Evolutionary conservation across 2,329 filamentous ascomycete species (phyloP).

Genomic region (Periglandula ipomoeae): DNA sequence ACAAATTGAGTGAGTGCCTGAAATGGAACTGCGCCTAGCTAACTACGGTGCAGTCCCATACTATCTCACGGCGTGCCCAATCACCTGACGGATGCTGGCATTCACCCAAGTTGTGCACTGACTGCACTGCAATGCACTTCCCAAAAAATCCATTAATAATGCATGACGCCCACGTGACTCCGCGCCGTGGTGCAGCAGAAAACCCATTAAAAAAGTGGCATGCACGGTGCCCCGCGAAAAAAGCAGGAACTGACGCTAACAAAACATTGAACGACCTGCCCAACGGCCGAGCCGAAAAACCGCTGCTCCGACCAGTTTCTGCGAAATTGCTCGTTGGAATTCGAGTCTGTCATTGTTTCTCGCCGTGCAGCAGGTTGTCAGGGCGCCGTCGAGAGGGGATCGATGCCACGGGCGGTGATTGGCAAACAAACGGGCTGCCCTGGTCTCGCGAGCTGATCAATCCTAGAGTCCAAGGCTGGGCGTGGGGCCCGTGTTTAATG

Average conservation of each 20-base stretch:
- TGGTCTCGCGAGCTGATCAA: neutral
- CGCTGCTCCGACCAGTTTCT: neutral
- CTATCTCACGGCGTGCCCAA: no score
- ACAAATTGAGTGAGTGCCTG: no score
- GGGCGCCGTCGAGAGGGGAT: no score
- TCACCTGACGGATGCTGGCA: no score
- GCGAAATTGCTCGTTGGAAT: constrained; percentile 4
- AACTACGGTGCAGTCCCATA: no score
- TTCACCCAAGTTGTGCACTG: no score
- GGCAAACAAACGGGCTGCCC: neutral
- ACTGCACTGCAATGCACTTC: no score
- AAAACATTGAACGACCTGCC: neutral
- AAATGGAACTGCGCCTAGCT: no score
- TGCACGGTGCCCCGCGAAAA: constrained; percentile 3
- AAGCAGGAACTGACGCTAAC: neutral
- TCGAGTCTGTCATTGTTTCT: no score
- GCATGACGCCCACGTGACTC: constrained; percentile 13
- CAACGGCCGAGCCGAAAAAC: constrained; percentile 2
- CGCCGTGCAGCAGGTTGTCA: no score
- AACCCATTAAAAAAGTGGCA: constrained; percentile 3
- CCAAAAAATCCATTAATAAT: constrained; percentile 9
- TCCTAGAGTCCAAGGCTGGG: neutral
- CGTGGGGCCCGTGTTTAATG: constrained; percentile 19
- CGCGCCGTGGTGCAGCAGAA: constrained; percentile 9
- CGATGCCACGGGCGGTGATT: no score